Evolutionary conservation across 2,329 filamentous ascomycete species (phyloP).

Genomic region (Drechslerella stenobrocha): DNA sequence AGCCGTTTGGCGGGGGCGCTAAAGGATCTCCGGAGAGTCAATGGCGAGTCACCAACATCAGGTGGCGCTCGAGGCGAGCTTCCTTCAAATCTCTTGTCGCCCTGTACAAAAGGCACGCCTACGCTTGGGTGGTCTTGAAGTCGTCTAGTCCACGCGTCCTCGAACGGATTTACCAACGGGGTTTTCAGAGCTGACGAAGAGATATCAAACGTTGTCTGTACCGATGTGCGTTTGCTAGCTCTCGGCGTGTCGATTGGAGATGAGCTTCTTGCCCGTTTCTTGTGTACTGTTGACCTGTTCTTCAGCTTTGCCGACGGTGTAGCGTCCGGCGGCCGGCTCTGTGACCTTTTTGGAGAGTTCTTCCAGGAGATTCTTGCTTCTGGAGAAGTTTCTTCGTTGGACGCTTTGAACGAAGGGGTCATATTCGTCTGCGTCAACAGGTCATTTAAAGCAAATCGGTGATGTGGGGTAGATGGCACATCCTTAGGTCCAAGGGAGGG

Average conservation of each 20-base stretch:
- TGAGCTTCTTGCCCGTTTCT: constrained; percentile 73
- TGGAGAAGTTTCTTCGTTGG: constrained; percentile 58
- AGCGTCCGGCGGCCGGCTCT: constrained; percentile 53
- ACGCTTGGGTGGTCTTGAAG: constrained; percentile 25
- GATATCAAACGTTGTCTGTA: constrained; percentile 63
- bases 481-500: constrained; percentile 20
- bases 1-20: constrained; percentile 48
- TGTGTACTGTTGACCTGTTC: constrained; percentile 55
- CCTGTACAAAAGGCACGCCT: constrained; percentile 11
- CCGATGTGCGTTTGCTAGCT: constrained; percentile 61
- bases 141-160: constrained; percentile 73
- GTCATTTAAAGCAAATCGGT: constrained; percentile 39
- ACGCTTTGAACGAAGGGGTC: constrained; percentile 29
- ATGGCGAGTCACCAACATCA: constrained; percentile 47
- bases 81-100: constrained; percentile 39
- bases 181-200: constrained; percentile 61
- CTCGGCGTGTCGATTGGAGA: constrained; percentile 71
- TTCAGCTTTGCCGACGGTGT: constrained; percentile 58
- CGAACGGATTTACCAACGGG: constrained; percentile 70
- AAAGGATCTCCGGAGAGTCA: constrained; percentile 50
- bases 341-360: constrained; percentile 47
- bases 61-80: constrained; percentile 26
- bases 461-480: constrained; percentile 41
- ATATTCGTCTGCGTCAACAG: constrained; percentile 33
- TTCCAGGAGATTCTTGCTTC: constrained; percentile 68